Evolutionary conservation across 2,329 filamentous ascomycete genomes (phyloP).

Genomic region (Sarocladium strictum): DNA sequence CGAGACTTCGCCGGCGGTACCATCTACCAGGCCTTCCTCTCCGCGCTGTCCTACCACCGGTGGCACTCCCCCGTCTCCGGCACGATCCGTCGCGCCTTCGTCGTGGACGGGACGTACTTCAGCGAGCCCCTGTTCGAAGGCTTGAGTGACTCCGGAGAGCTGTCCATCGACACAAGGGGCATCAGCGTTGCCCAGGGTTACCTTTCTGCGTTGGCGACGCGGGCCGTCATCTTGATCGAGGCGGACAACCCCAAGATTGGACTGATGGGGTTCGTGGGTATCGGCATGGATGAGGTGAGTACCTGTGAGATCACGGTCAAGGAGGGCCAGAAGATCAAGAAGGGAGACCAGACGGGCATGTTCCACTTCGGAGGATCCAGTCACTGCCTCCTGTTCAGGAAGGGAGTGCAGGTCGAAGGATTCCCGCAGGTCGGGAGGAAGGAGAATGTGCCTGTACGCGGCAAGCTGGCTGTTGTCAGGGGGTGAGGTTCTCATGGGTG

Average conservation of each 20-base stretch:
- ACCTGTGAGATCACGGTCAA: constrained; percentile 66
- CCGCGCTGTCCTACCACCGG: constrained; percentile 61
- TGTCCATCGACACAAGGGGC: constrained; percentile 34
- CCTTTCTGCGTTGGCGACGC: constrained; percentile 59
- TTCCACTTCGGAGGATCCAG: constrained; percentile 75
- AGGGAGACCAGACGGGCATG: constrained; percentile 70
- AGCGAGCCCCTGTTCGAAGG: constrained; percentile 45
- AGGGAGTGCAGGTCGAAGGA: constrained; percentile 41
- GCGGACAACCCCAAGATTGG: constrained; percentile 63
- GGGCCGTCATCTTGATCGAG: constrained; percentile 65
- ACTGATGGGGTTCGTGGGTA: constrained; percentile 61
- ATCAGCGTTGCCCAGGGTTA: constrained; percentile 57
- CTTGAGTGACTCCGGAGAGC: constrained; percentile 19
- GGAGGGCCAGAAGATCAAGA: constrained; percentile 58
- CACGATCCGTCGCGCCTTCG: constrained; percentile 49
- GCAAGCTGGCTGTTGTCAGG: constrained; percentile 28
- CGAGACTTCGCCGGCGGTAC: constrained; percentile 55
- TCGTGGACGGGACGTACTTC: constrained; percentile 62
- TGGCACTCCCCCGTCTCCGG: constrained; percentile 67
- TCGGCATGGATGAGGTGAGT: constrained; percentile 74
- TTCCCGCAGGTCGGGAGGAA: constrained; percentile 29
- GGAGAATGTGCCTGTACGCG: constrained; percentile 33
- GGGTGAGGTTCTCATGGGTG: too few species aligned
- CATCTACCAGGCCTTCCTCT: constrained; percentile 66
- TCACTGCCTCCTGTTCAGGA: constrained; percentile 62